Evolutionary conservation across 257 asterid genomes (phyloP).

Genomic region (Solanum paucissectum): DNA sequence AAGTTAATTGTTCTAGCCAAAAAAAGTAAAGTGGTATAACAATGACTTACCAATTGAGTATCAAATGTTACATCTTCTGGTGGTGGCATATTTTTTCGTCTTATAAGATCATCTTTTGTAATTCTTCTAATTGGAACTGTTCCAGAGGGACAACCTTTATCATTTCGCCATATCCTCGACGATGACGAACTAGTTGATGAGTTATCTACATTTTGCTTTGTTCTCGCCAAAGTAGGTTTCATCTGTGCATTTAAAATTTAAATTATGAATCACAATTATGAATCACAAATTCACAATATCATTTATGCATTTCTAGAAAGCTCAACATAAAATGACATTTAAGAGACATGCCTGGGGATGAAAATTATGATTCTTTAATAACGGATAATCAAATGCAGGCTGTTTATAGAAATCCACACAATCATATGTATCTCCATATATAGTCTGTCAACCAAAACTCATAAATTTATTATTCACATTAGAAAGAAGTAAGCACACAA

Average conservation of each 20-base stretch:
- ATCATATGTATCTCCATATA: neutral
- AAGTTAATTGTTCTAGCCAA: neutral
- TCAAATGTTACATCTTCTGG: neutral
- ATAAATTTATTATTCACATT: too few species aligned
- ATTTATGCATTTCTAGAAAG: too few species aligned
- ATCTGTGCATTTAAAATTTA: neutral
- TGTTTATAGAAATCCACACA: neutral
- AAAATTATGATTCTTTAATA: too few species aligned
- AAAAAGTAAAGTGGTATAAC: neutral
- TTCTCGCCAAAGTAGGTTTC: neutral
- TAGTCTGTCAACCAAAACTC: too few species aligned
- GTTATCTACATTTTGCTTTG: neutral
- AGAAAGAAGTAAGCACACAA: too few species aligned
- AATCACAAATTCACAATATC: neutral
- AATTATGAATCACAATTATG: neutral
- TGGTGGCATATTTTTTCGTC: neutral
- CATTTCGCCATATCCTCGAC: neutral
- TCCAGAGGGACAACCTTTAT: neutral
- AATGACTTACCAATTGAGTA: neutral
- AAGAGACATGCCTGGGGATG: neutral
- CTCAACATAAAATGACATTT: neutral
- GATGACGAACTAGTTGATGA: neutral
- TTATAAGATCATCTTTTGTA: neutral
- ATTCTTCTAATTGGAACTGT: neutral
- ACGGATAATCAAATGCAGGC: fast-evolving